phyloP scores from a whole-genome alignment of 2,329 filamentous ascomycete genomes.

The Zymoseptoria crescenta region DNA sequence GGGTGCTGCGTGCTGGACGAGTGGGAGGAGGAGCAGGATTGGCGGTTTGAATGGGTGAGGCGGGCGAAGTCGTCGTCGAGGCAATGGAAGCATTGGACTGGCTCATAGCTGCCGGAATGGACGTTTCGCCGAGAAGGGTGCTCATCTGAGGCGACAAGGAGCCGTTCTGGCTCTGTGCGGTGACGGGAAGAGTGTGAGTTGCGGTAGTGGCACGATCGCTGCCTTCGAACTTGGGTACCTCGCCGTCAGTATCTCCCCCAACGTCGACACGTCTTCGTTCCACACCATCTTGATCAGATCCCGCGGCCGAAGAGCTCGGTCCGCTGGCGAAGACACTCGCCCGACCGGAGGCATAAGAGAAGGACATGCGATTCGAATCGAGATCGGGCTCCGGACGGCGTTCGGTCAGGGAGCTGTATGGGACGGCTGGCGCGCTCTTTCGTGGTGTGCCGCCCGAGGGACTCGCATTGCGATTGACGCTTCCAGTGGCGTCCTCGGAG shows the following conservation, averaged over 20 bases:
- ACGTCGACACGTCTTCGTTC: constrained; percentile 7
- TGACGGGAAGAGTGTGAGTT: constrained; percentile 37
- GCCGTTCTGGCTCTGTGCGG: constrained; percentile 38
- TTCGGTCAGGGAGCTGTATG: not conserved
- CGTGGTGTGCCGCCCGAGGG: not conserved
- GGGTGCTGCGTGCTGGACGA: constrained; percentile 7
- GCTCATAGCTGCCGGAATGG: constrained; percentile 30
- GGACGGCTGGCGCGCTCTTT: not conserved
- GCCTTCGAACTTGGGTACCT: not conserved
- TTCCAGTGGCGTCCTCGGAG: constrained; percentile 8
- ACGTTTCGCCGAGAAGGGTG: constrained; percentile 29
- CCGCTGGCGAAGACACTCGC: constrained; percentile 42
- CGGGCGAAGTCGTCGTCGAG: constrained; percentile 68
- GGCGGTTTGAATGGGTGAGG: constrained; percentile 28
- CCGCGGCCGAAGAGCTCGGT: constrained; percentile 38
- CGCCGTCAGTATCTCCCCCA: constrained; percentile 4
- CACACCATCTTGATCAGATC: constrained; percentile 39
- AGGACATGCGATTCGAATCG: constrained; percentile 59
- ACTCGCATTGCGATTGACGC: constrained; percentile 5
- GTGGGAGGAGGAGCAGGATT: not conserved
- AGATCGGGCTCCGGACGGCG: constrained; percentile 24
- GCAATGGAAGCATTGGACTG: constrained; percentile 68
- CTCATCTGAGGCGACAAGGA: constrained; percentile 33
- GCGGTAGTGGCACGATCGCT: constrained; percentile 33
- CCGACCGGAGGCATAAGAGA: constrained; percentile 65